Evolutionary conservation across 495 filamentous ascomycete species (phyloP), one percentile per base, ranked within the genome.

Genomic region (Hypoxylon rickii): DNA sequence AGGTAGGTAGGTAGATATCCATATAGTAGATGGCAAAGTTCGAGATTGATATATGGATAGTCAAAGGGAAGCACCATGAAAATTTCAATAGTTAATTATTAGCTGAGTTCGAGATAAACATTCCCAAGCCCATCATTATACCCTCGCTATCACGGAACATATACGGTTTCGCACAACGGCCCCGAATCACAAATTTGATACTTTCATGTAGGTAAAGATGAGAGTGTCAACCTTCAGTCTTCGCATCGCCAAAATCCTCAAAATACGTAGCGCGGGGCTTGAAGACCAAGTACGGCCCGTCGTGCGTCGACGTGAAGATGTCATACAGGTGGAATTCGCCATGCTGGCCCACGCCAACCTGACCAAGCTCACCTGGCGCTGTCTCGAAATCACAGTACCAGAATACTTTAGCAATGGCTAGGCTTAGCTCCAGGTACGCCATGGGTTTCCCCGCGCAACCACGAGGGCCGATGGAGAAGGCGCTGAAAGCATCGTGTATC

Each of bases 391-490:
- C 70, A 49, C 66, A 71, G 19, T 58, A 50, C 57, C 56, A 75
- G 2, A 76, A 19, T 6, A 60, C 62, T 17, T 68, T 64, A 18
- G 70, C 72, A 31, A 74, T 19, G 1, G 55, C 31, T 5, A 72
- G 40, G 33, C 58, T 66, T n/a, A 75, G 31, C 55, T 79, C 76
- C 10, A 65, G 44, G 58, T 71, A 74, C 0, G 77, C 78, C 34
- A 80, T 48, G 5, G 58, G 48, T 46, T 75, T 77, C 19, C 77
- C 80, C 15, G 77, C 63, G 56, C 79, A 83, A 2, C 48, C 54
- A 15, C 74, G 45, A 0, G 69, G 64, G 2, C 80, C 80, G 18
- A 72, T 26, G 1, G 59, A 64, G 62, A 82, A 83, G 1, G 79
- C 72, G 11, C 44, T 59, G 50, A 77, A 81, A 0, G 70, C 75